These are phyloP conservation scores for Thielaviopsis euricoi DNA, from an alignment of 2,329 filamentous ascomycete genomes.

Conservation along the genomic window DNA sequence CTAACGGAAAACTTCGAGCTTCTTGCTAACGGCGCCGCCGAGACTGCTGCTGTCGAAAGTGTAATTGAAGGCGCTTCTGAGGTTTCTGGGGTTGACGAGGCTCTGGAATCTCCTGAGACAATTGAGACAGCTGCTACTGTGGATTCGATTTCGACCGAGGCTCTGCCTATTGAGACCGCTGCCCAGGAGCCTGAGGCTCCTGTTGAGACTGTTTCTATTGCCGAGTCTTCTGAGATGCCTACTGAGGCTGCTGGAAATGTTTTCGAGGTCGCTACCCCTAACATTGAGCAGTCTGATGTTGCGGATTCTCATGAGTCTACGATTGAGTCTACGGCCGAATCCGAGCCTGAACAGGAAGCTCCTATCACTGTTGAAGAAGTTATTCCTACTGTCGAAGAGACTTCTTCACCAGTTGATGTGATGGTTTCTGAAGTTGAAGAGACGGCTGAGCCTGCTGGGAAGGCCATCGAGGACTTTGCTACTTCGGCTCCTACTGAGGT, in stretches of 20 bases:
- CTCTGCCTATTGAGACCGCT: neutral
- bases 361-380: slow-evolving; percentile 1
- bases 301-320: neutral
- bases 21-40: neutral
- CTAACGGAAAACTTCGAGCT: neutral
- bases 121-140: neutral
- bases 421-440: neutral
- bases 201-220: neutral
- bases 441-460: neutral
- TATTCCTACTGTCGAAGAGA: neutral
- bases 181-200: neutral
- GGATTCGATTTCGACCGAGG: neutral
- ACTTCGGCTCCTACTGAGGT: neutral
- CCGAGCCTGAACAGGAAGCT: slow-evolving; percentile 7
- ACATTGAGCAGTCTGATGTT: neutral
- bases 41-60: neutral
- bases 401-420: no score
- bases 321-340: slow-evolving; percentile 8
- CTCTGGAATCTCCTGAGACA: neutral
- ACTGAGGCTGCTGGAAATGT: neutral
- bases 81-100: neutral
- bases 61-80: neutral
- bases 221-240: neutral
- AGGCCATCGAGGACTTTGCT: neutral
- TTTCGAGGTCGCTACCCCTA: neutral